A percentile compares a stretch with the other conserved stretches of the same genome.
Evolutionary conservation across 345 rosid genomes (phyloP).

Genomic region (Erodium maritimum): DNA sequence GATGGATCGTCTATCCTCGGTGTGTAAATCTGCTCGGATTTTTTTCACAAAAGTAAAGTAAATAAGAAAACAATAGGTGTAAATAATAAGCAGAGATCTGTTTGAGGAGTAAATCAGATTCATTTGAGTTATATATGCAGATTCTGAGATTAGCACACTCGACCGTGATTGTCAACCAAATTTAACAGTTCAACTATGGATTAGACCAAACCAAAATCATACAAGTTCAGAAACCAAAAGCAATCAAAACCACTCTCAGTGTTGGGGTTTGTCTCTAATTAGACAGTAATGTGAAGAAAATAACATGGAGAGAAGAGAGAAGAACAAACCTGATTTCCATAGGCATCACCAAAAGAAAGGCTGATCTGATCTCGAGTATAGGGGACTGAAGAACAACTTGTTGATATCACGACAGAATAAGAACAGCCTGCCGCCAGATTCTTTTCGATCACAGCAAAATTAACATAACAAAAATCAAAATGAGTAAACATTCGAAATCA

Average conservation of each 20-base stretch:
- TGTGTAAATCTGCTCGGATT: conserved; percentile 41
- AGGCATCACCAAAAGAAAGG: conserved; percentile 79
- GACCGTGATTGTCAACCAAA: too few relatives aligned
- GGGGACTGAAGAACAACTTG: conserved; percentile 71
- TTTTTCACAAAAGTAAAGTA: neutral
- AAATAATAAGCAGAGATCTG: too few relatives aligned
- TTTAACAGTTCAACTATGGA: too few relatives aligned
- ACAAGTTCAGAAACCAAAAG: too few relatives aligned
- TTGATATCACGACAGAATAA: conserved; percentile 47
- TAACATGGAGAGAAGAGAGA: neutral
- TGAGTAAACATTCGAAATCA: neutral
- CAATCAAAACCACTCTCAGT: neutral
- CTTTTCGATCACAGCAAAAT: neutral
- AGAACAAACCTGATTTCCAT: conserved; percentile 71
- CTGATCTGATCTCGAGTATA: conserved; percentile 86
- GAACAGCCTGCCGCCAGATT: conserved; percentile 48
- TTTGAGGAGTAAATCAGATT: too few relatives aligned
- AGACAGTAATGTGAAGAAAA: neutral
- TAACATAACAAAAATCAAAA: too few relatives aligned
- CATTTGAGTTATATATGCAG: too few relatives aligned
- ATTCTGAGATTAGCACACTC: too few relatives aligned
- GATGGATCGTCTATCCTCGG: conserved; percentile 70
- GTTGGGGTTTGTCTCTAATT: neutral
- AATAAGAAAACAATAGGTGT: neutral
- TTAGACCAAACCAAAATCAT: too few relatives aligned